These are phyloP conservation scores for Cyclotella atomus DNA, from an alignment of 108 stramenopile genomes.

Conservation along the genomic window DNA sequence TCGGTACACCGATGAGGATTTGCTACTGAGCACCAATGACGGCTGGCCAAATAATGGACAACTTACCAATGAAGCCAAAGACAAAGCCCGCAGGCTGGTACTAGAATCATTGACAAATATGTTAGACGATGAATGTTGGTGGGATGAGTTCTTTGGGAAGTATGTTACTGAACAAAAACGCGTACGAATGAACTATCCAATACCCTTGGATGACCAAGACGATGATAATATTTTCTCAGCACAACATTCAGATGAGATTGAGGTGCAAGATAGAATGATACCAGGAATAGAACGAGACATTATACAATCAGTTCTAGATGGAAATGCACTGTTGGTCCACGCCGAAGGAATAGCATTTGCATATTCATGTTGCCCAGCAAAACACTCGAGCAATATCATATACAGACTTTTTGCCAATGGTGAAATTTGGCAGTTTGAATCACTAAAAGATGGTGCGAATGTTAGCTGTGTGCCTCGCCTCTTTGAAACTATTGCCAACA, in stretches of 20 bases:
- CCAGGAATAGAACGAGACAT: conserved; percentile 31
- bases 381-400: conserved; percentile 1
- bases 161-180: conserved; percentile 74
- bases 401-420: conserved; percentile 63
- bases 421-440: conserved; percentile 39
- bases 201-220: conserved; percentile 40
- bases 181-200: conserved; percentile 53
- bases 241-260: conserved; percentile 26
- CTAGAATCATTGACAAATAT: conserved; percentile 56
- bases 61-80: conserved; percentile 57
- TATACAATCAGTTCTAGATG: conserved; percentile 45
- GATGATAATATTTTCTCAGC: too few relatives aligned
- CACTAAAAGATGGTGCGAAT: not conserved
- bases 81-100: conserved; percentile 62
- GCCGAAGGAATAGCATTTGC: conserved; percentile 81
- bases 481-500: conserved; percentile 35
- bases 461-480: conserved; percentile 3
- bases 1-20: conserved; percentile 57
- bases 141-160: conserved; percentile 78
- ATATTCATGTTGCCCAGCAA: conserved; percentile 50
- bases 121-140: conserved; percentile 59
- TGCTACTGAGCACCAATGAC: conserved; percentile 13
- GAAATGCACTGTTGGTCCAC: conserved; percentile 56
- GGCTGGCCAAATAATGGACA: conserved; percentile 2
- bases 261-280: too few relatives aligned